These are phyloP conservation scores for Hymenoscyphus fraxineus DNA, from an alignment of 2,329 filamentous ascomycete genomes.

Conservation along the genomic window DNA sequence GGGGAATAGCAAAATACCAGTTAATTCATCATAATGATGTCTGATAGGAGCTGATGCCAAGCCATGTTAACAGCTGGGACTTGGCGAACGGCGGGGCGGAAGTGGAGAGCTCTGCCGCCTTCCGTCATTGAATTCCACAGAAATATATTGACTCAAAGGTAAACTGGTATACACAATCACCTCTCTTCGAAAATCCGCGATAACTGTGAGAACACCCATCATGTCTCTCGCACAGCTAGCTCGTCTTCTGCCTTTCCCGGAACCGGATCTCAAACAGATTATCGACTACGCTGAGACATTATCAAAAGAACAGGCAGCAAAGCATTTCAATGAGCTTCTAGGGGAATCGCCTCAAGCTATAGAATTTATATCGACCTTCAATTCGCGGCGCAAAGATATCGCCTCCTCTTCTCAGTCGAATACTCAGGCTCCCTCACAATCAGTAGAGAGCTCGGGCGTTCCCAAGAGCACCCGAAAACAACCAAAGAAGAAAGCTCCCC, in stretches of 20 bases:
- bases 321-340: constrained; percentile 83
- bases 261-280: constrained; percentile 78
- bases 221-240: constrained; percentile 65
- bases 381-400: constrained; percentile 57
- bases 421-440: constrained; percentile 9
- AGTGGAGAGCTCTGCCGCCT: no score
- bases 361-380: constrained; percentile 72
- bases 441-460: constrained; percentile 33
- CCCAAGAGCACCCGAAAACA: constrained; percentile 47
- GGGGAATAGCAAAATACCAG: neutral
- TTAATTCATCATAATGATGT: neutral
- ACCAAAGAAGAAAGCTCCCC: constrained; percentile 56
- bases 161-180: no score
- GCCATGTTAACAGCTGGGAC: neutral
- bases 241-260: constrained; percentile 77
- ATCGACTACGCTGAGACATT: constrained; percentile 77
- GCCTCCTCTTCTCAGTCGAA: constrained; percentile 13
- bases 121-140: neutral
- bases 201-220: neutral
- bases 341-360: constrained; percentile 76
- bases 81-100: no score
- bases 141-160: neutral
- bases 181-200: neutral
- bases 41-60: neutral
- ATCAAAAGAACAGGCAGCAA: constrained; percentile 70